phyloP scores from a whole-genome alignment of 148 eudicot species.

The Tetragonia tetragonoides region DNA sequence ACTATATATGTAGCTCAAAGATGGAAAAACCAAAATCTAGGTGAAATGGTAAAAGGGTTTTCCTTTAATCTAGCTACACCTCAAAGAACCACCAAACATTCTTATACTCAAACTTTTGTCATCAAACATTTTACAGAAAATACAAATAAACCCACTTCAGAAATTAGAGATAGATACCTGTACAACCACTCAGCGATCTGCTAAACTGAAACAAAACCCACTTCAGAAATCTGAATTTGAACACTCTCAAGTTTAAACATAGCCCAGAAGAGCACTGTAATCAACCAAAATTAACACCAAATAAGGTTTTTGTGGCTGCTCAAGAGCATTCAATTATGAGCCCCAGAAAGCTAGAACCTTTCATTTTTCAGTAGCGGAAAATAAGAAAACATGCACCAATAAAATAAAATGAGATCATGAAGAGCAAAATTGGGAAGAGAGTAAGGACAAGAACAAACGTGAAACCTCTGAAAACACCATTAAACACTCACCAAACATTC shows the following conservation, averaged over 20 bases:
- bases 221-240: slow-evolving; percentile 7
- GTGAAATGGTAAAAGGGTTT: neutral
- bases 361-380: slow-evolving; percentile 1
- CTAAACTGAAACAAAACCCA: slow-evolving; percentile 16
- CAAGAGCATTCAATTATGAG: neutral
- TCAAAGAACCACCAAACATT: neutral
- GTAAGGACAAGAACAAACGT: neutral
- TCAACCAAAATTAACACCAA: neutral
- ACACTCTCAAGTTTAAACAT: slow-evolving; percentile 1
- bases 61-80: neutral
- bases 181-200: slow-evolving; percentile 10
- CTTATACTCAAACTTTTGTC: neutral
- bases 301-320: neutral
- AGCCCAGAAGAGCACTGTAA: neutral
- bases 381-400: slow-evolving; percentile 16
- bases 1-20: neutral
- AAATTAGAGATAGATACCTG: neutral
- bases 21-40: slow-evolving; percentile 5
- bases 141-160: slow-evolving; percentile 10
- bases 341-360: slow-evolving; percentile 2
- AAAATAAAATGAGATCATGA: slow-evolving; percentile 4
- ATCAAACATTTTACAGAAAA: neutral
- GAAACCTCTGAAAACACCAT: slow-evolving; percentile 14
- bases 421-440: neutral
- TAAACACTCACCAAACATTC: slow-evolving; percentile 31